Percentiles rank a stretch among this genome's conserved stretches.
These are phyloP conservation scores for Bruguiera sexangula DNA, from an alignment of 345 rosid species.

Conservation along the genomic window DNA sequence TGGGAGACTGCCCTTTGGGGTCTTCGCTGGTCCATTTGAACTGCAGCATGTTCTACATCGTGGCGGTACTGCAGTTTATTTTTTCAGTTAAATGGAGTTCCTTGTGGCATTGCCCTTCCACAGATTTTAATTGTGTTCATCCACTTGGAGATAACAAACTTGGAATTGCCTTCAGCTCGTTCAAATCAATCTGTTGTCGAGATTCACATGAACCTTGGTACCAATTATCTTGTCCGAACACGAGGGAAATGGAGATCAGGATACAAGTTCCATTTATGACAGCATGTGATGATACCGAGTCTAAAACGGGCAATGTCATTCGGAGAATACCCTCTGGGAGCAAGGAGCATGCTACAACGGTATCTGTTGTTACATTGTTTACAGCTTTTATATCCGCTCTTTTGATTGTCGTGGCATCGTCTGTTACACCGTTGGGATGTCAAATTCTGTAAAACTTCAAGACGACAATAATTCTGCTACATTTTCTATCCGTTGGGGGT, in stretches of 20 bases:
- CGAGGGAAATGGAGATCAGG: constrained; percentile 40
- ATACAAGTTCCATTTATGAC: constrained; percentile 43
- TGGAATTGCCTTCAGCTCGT: constrained; percentile 70
- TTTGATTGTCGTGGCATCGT: constrained; percentile 34
- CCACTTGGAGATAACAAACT: constrained; percentile 66
- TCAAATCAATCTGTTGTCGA: constrained; percentile 74
- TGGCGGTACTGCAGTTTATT: constrained; percentile 37
- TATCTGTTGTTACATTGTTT: constrained; percentile 52
- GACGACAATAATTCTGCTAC: background rate
- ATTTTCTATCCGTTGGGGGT: background rate
- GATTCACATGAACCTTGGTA: constrained; percentile 53
- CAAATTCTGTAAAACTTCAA: background rate
- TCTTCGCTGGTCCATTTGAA: constrained; percentile 89
- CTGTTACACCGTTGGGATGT: constrained; percentile 33
- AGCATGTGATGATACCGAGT: background rate
- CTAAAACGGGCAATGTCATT: constrained; percentile 21
- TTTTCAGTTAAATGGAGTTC: background rate
- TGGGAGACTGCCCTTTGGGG: constrained; percentile 75
- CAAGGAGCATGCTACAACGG: constrained; percentile 42
- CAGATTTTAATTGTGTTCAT: background rate
- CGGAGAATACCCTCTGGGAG: constrained; percentile 71
- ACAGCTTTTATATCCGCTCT: constrained; percentile 48
- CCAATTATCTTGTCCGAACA: constrained; percentile 18
- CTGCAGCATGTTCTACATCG: constrained; percentile 58
- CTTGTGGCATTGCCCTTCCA: background rate